Evolutionary conservation across 495 filamentous ascomycete genomes (phyloP), one percentile per base, ranked within the genome.

Genomic region (Annulohypoxylon bovei): DNA sequence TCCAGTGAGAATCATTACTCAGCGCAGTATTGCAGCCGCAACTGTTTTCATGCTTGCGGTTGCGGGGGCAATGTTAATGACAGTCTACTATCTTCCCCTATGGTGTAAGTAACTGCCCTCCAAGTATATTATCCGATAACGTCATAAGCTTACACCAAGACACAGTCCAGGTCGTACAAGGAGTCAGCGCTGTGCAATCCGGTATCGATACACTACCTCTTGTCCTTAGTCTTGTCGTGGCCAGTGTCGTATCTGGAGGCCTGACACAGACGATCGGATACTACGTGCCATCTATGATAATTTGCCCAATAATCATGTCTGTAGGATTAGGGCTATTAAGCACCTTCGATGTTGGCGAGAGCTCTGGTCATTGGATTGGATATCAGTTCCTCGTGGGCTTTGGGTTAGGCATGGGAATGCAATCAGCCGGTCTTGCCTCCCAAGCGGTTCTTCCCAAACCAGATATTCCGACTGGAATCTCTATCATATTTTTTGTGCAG

Each of bases 371-470:
- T 39, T 94, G 91, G 91, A 90, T 93, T 56, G 89, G 87, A 9
- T 93, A 87, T 75, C 90, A 93, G 71, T 82, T 92, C 57, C 64
- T 94, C n/a, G 86, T 83, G 52, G 92, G 92, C 33, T 83, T 91
- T 9, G 92, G 91, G 6, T 73, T 93, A 5, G 92, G 92, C 0
- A 78, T 87, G 7, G 90, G 91, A n/a, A 86, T 93, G 85, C 92
- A 94, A 74, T 87, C 89, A 47, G 78, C 86, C 0, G 82, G 81
- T 22, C 82, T 93, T 39, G 89, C 89, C 6, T 87, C 87, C 6
- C 91, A 93, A 68, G 86, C 88, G 0, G 81, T 86, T 2, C 83
- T 93, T 5, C 75, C 82, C 0, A 76, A 75, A 23, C 78, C 80
- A 9, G 88, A 92, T 68, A 82, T 92, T 9, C 78, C 88, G 6